Evolutionary conservation across 225 moss, liverwort and hornwort species (phyloP), one percentile per base, ranked within the genome.

Genomic region (Rhytidiadelphus loreus): DNA sequence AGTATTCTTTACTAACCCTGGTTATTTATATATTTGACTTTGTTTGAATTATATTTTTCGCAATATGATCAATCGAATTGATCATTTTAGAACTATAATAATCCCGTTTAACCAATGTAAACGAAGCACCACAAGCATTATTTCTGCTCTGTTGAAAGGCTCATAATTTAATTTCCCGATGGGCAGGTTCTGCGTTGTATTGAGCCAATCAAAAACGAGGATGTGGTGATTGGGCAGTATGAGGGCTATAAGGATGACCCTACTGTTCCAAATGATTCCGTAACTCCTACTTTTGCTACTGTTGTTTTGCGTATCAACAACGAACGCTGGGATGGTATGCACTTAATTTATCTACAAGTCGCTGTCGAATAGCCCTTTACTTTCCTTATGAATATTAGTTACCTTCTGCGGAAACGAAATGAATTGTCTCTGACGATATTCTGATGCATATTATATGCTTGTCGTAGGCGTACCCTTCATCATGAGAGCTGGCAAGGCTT

Each of bases 211-310:
- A 86, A 39, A 22, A 95, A 93, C n/a, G 96, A 95, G 63, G 94
- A 99, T 53, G 96, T 99, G 85, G 97, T 96, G 73, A 92, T 99
- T 87, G 96, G 97, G 71, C 97, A 99, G 87, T 97, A 99, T 46
- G 90, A 94, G 85, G 97, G 97, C 66, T 99, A 99, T 77, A 96
- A 92, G 76, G 96, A 99, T 90, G 98, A 99, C 77, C 87, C 88
- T 6, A 96, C 95, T 78, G 97, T 99, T 72, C 96, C 98, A 29
- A 89, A 96, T 72, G 93, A 91, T 81, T 99, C 98, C 59, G 76
- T 88, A 57, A 97, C 98, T 71, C 98, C 98, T 32, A 99, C 98
- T 32, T 97, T 99, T 87, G 96, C 97, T 32, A 88, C 92, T 71
- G 37, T 97, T 79, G 89, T 95, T 90, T 62, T 99, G 66, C 91